Evolutionary conservation across 306 rosid genomes (phyloP).

Genomic region (Inga oerstediana): DNA sequence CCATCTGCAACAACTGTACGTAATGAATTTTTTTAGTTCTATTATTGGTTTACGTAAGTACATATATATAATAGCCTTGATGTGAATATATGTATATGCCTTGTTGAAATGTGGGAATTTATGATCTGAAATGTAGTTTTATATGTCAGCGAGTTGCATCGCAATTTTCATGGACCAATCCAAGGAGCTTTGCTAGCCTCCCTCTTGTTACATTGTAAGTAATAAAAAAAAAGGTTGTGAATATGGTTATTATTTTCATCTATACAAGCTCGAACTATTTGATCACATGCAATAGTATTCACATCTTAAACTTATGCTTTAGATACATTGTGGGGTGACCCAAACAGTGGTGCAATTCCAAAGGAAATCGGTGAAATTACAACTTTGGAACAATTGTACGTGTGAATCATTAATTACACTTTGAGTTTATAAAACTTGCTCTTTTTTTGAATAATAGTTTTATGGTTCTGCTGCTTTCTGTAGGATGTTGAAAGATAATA

Average conservation of each 20-base stretch:
- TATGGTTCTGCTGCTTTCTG: slow-evolving; percentile 18
- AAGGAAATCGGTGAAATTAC: slow-evolving; percentile 45
- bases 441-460: neutral
- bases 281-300: neutral
- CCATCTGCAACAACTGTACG: no score
- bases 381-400: slow-evolving; percentile 52
- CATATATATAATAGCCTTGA: no score
- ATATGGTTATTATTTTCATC: neutral
- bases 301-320: neutral
- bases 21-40: neutral
- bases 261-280: neutral
- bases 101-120: neutral
- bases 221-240: neutral
- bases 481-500: slow-evolving; percentile 65
- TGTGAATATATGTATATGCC: no score
- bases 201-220: neutral
- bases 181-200: neutral
- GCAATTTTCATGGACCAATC: neutral
- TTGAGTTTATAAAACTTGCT: neutral
- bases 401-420: neutral
- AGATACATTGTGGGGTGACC: slow-evolving; percentile 54
- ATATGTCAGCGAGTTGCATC: neutral
- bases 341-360: slow-evolving; percentile 49
- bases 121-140: no score
- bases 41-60: no score